These are phyloP conservation scores for Aphanomyces astaci DNA, from an alignment of 352 stramenopile genomes.

Conservation along the genomic window DNA sequence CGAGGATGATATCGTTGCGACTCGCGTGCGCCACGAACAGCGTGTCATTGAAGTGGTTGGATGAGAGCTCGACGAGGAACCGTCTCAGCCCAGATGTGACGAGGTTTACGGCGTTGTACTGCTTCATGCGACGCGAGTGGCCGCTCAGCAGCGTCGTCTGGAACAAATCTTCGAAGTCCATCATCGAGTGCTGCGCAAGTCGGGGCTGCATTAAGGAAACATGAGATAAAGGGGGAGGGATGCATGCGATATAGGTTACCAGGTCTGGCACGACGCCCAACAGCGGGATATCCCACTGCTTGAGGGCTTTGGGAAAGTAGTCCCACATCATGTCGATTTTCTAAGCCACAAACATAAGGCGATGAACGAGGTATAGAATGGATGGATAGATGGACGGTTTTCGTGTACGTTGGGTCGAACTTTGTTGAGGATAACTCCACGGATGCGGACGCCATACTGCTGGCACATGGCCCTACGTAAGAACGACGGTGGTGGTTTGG, in stretches of 20 bases:
- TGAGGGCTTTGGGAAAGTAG: conserved; percentile 82
- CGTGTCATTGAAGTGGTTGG: conserved; percentile 61
- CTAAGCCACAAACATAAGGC: too few relatives aligned
- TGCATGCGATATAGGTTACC: background rate
- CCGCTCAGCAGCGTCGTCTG: conserved; percentile 52
- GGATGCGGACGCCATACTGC: conserved; percentile 88
- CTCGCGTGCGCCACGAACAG: conserved; percentile 86
- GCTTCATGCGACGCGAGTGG: conserved; percentile 49
- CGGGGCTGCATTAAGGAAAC: conserved; percentile 26
- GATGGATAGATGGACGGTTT: conserved; percentile 27
- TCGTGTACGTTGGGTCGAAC: conserved; percentile 61
- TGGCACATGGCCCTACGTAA: conserved; percentile 80
- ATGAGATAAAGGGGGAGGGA: background rate
- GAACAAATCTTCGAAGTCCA: conserved; percentile 87
- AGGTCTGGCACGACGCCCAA: conserved; percentile 82
- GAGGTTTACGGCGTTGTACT: conserved; percentile 69
- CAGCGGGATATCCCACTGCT: conserved; percentile 66
- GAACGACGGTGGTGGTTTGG: too few relatives aligned
- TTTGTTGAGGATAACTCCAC: conserved; percentile 96
- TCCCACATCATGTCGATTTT: conserved; percentile 79
- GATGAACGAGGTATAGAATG: conserved; percentile 24
- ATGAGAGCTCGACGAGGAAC: conserved; percentile 78
- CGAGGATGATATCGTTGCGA: conserved; percentile 86
- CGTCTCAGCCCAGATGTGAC: conserved; percentile 78
- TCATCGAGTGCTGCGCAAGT: conserved; percentile 75